Conservation (phyloP, 176 grass and related monocot genomes). For the Raddia distichophylla region DNA sequence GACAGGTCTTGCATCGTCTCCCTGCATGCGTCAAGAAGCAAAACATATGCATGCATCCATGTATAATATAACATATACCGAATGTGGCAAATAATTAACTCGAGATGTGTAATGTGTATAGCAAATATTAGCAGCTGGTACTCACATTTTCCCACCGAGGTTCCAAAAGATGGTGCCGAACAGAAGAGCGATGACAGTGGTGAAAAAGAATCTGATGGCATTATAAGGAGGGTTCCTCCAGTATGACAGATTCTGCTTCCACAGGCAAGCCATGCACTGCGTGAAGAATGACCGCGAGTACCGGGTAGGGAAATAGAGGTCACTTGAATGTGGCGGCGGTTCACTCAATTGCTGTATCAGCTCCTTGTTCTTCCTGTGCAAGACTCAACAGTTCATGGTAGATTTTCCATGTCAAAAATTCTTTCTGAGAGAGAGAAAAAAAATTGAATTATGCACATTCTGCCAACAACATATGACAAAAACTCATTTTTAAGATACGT, state of each 20-base stretch:
- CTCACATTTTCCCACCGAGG: conserved; percentile 48
- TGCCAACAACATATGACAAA: no score
- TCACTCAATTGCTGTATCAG: conserved; percentile 46
- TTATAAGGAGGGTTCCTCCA: conserved; percentile 60
- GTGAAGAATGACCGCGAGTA: conserved; percentile 44
- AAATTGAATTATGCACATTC: no score
- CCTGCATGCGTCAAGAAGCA: no score
- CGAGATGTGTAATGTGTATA: not conserved
- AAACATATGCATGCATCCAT: no score
- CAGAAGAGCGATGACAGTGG: conserved; percentile 33
- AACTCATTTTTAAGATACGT: no score
- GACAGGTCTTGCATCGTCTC: no score
- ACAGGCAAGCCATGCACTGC: conserved; percentile 50
- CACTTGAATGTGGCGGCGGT: conserved; percentile 31
- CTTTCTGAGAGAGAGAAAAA: no score
- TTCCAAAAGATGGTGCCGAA: conserved; percentile 49
- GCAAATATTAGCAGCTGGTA: not conserved
- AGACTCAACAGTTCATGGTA: not conserved
- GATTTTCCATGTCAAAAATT: no score
- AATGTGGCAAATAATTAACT: no score
- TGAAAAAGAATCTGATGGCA: conserved; percentile 42
- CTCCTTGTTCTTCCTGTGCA: conserved; percentile 49
- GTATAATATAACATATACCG: no score
- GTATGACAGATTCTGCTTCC: conserved; percentile 52
- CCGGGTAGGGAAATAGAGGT: conserved; percentile 42